These are phyloP conservation scores for Moesziomyces sp. DNA, from an alignment of 1,284 basidiomycete species.

Conservation along the genomic window DNA sequence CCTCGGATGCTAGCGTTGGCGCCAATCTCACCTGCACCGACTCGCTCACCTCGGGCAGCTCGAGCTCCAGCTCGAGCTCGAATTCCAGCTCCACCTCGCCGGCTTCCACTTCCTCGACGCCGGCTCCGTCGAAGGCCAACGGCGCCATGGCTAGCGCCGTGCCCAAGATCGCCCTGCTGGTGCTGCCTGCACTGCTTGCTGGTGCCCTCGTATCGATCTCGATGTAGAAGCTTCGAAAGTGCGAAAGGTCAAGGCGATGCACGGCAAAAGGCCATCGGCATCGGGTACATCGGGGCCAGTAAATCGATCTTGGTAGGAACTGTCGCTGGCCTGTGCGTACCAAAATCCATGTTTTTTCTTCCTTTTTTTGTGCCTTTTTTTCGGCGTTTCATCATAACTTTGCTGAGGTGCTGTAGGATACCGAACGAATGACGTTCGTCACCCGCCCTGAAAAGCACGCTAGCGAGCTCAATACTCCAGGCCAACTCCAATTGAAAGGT, in stretches of 20 bases:
- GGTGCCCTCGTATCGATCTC: constrained; percentile 11
- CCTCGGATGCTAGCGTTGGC: constrained; percentile 14
- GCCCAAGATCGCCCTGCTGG: neutral
- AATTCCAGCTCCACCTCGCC: neutral
- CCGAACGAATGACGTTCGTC: too few species aligned
- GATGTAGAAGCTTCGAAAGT: neutral
- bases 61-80: neutral
- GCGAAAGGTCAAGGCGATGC: too few species aligned
- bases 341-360: neutral
- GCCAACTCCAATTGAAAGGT: neutral
- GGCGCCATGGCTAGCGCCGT: neutral
- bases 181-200: constrained; percentile 10
- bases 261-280: neutral
- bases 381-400: neutral
- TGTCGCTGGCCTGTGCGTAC: neutral
- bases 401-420: too few species aligned
- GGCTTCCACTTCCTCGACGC: constrained; percentile 1
- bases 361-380: neutral
- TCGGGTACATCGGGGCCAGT: neutral
- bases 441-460: neutral
- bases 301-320: too few species aligned
- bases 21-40: constrained; percentile 31
- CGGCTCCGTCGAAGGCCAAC: constrained; percentile 9
- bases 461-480: too few species aligned
- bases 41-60: constrained; percentile 9